Evolutionary conservation across 805 yeast genomes (phyloP), one percentile per base, ranked within the genome.

Genomic region (Barnettozyma sp.): DNA sequence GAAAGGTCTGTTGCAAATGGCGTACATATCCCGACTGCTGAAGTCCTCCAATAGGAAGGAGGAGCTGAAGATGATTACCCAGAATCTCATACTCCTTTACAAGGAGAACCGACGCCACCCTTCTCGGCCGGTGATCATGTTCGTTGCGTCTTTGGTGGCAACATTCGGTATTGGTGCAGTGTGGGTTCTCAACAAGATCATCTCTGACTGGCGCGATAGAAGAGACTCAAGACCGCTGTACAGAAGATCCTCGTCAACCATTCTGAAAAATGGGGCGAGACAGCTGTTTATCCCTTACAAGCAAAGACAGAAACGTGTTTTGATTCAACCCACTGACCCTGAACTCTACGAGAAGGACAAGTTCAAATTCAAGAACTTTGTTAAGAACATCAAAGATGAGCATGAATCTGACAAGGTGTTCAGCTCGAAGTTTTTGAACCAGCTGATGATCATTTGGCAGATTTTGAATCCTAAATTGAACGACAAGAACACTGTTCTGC

Each of bases 381-480:
- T 26, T 9, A 50, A 48, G 34, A 48, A 50, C 33, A 47, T 51
- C 26, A 44, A 37, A 16, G 40, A 29, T 21, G 52, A 46, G 22
- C 36, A 36, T 10, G 52, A 52, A 13, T 33, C 45, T 2, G 52
- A 46, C 21, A 43, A 55, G 30, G 33, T 65, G 14, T 62, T 66
- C 45, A 73, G 78, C 50, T 78, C 85, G 18, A 71, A 71, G 48
- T 84, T 86, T 48, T 58, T 84, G 40, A 74, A 75, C 41, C 94
- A 87, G 61, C 62, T 86, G 44, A 63, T 65, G 26, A 82, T 88
- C 22, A 72, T 88, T 26, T 82, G 94, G 81, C 71, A 75, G 48
- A 82, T 88, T 26, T 63, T 88, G 45, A 76, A 87, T n/a, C 97
- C 97, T 0, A 73, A 71, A 35, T 54, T 82, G 41, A 68, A 71